These are phyloP conservation scores for Phytophthora colocasiae DNA, from an alignment of 352 stramenopile genomes.

Conservation along the genomic window DNA sequence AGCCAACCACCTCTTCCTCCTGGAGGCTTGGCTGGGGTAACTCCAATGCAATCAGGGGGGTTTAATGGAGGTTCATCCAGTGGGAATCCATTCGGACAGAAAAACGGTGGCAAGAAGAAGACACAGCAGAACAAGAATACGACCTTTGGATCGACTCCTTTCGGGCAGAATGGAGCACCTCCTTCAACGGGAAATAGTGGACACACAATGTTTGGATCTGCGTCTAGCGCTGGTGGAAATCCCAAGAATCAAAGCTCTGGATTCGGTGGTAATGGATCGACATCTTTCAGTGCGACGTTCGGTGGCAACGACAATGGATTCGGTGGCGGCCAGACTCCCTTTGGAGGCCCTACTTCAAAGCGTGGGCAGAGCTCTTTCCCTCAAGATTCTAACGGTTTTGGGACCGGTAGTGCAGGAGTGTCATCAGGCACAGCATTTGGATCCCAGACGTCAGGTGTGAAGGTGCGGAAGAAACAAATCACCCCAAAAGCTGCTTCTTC, in stretches of 20 bases:
- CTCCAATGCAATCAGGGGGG: constrained; percentile 11
- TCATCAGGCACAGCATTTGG: constrained; percentile 43
- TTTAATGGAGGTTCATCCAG: constrained; percentile 18
- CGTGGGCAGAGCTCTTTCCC: constrained; percentile 22
- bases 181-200: constrained; percentile 3
- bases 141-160: constrained; percentile 27
- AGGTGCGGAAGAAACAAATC: constrained; percentile 38
- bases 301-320: constrained; percentile 26
- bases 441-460: constrained; percentile 21
- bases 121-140: constrained; percentile 12
- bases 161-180: constrained; percentile 16
- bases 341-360: constrained; percentile 19
- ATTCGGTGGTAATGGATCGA: constrained; percentile 9
- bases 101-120: constrained; percentile 22
- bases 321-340: constrained; percentile 21
- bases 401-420: constrained; percentile 6
- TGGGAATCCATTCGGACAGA: constrained; percentile 38
- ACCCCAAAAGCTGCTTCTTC: constrained; percentile 15
- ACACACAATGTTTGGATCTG: constrained; percentile 39
- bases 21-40: constrained; percentile 24
- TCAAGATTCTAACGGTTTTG: constrained; percentile 26
- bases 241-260: constrained; percentile 21
- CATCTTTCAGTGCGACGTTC: constrained; percentile 22
- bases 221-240: constrained; percentile 22
- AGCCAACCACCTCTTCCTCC: constrained; percentile 30